Percentiles rank a stretch among this genome's conserved stretches.
Evolutionary conservation across 2,329 filamentous ascomycete genomes (phyloP).

Genomic region (Trichothecium sympodiale): DNA sequence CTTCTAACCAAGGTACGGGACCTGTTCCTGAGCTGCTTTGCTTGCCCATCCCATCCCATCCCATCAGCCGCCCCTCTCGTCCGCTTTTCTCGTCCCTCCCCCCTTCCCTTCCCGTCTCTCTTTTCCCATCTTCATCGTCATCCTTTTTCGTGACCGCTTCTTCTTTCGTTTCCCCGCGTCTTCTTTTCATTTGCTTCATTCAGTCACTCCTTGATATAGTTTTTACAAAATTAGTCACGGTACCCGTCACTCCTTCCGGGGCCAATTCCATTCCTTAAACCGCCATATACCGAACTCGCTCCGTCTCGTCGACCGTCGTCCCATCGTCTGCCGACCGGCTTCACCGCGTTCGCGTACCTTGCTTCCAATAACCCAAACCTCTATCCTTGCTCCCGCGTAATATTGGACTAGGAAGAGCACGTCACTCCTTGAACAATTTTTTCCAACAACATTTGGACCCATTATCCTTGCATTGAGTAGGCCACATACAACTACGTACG

Average conservation of each 20-base stretch:
- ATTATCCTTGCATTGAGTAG: no score
- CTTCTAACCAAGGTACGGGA: no score
- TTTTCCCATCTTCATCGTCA: conserved; percentile 20
- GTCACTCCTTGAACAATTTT: no score
- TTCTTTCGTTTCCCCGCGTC: conserved; percentile 24
- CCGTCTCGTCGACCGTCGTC: conserved; percentile 9
- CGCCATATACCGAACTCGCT: conserved; percentile 7
- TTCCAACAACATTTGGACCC: no score
- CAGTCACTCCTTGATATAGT: conserved; percentile 38
- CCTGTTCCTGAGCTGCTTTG: no score
- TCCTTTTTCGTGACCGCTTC: conserved; percentile 26
- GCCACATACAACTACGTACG: no score
- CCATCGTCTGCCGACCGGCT: neutral
- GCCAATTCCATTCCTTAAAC: conserved; percentile 30
- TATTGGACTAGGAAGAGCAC: no score
- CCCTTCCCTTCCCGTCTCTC: conserved; percentile 19
- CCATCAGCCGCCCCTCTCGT: conserved; percentile 15
- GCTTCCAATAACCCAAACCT: no score
- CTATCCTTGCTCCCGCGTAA: no score
- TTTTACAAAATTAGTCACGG: conserved; percentile 15
- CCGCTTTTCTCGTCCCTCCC: conserved; percentile 24
- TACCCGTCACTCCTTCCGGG: conserved; percentile 42
- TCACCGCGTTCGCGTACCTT: no score
- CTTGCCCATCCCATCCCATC: no score
- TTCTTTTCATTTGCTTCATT: conserved; percentile 35